These are phyloP conservation scores for Gaeumannomyces tritici DNA, from an alignment of 2,329 filamentous ascomycete species.

Conservation along the genomic window DNA sequence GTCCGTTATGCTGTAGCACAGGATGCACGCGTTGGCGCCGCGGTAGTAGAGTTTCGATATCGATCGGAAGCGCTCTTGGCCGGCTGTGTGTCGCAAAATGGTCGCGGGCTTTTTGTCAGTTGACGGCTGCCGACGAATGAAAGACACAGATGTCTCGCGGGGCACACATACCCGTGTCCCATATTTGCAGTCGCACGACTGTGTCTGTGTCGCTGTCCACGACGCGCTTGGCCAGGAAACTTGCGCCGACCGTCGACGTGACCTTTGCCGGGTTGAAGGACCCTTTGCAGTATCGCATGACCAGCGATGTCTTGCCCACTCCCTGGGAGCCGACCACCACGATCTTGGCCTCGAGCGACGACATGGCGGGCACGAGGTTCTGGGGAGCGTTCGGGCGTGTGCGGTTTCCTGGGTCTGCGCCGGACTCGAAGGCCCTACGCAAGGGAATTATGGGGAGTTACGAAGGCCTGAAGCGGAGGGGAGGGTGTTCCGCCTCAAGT, in stretches of 20 bases:
- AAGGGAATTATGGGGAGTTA: background rate
- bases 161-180: conserved; percentile 63
- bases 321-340: conserved; percentile 72
- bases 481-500: background rate
- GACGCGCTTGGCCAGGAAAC: conserved; percentile 70
- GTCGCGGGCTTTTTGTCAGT: background rate
- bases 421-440: background rate
- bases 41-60: conserved; percentile 96
- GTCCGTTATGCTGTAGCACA: conserved; percentile 92
- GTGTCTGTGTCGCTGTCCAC: conserved; percentile 79
- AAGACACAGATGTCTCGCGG: background rate
- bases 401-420: background rate
- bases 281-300: conserved; percentile 68
- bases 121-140: background rate
- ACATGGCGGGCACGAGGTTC: conserved; percentile 19
- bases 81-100: conserved; percentile 36
- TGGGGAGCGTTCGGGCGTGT: background rate
- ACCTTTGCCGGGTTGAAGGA: conserved; percentile 55
- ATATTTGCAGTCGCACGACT: conserved; percentile 84
- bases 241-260: conserved; percentile 68
- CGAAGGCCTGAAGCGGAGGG: background rate
- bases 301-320: conserved; percentile 71
- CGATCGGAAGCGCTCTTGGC: conserved; percentile 88
- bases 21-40: conserved; percentile 84
- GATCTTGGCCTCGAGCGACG: conserved; percentile 71